Evolutionary conservation across 352 stramenopile species (phyloP), one percentile per base, ranked within the genome.

Genomic region (Phytophthora megakarya): DNA sequence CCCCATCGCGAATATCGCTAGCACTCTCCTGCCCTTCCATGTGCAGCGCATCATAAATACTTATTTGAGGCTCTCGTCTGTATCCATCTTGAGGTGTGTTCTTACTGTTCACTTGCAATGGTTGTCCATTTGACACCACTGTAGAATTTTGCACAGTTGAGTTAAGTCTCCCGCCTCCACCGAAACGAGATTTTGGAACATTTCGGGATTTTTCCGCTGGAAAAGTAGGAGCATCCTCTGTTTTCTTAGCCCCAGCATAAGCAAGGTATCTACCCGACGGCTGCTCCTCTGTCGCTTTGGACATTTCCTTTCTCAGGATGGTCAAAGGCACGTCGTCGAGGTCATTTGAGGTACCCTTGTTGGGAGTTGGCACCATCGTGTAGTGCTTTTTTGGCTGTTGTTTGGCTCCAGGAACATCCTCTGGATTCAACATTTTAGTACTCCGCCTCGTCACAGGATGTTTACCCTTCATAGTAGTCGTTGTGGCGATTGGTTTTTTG

Each of bases 11-110:
- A 50, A 59, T 57, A 28, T 69, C 67, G 25, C 60, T 44, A n/a
- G 50, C 46, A 50, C 64, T 76, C 38, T 82, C 74, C 39, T 77
- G 32, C 19, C 49, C 53, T 11, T 85, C 73, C n/a, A 88, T 61
- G 42, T 80, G 65, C 25, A 88, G 61, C 30, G 79, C 79, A 40
- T 85, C 75, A 67, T 86, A 85, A 59, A 88, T 72, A 73, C 75
- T 80, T 18, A 88, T 73, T 59, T 88, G 79, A 43, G 61, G 75
- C 15, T 86, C 73, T 39, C 59, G 73, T 37, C 37, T 72, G 44
- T 72, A 88, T 63, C 46, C 55, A 30, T 42, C 46, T 52, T 40
- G 50, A 38, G 43, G 15, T 25, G 26, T 37, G 43, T 13, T 64
- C 33, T 65, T 67, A 35, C 51, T 53, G 16, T 55, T 63, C 42